Percentiles rank a stretch among this genome's conserved stretches.
These are phyloP conservation scores for Trichothecium roseum DNA, from an alignment of 2,329 filamentous ascomycete species.

Conservation along the genomic window DNA sequence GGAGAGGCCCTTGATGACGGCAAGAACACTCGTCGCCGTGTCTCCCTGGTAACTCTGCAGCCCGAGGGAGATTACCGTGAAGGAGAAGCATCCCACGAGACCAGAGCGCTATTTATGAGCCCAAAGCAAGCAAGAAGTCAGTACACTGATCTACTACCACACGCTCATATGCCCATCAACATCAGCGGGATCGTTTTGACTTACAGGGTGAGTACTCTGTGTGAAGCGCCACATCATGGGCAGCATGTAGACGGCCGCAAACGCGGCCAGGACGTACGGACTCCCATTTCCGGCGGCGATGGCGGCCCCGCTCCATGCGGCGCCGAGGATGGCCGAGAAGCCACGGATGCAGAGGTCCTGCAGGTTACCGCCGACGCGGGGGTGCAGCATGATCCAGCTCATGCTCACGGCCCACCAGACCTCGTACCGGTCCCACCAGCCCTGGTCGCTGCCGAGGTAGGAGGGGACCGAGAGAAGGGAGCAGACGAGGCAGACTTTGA, in stretches of 20 bases:
- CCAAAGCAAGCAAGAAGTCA: not conserved
- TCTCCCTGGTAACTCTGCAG: constrained; percentile 19
- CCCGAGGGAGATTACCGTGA: constrained; percentile 41
- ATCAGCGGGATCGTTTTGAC: constrained; percentile 5
- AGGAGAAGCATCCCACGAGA: constrained; percentile 46
- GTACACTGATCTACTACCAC: too few species aligned
- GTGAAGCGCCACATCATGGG: constrained; percentile 49
- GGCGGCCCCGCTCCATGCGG: constrained; percentile 42
- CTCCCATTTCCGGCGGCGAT: constrained; percentile 40
- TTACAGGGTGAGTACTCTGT: constrained; percentile 41
- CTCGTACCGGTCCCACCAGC: constrained; percentile 46
- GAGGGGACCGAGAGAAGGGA: constrained; percentile 42
- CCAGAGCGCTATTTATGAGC: constrained; percentile 35
- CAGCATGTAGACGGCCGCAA: constrained; percentile 46
- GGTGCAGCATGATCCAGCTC: constrained; percentile 42
- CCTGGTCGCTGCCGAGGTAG: constrained; percentile 31
- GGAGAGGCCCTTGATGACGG: constrained; percentile 35
- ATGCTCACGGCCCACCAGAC: constrained; percentile 49
- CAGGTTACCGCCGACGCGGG: constrained; percentile 44
- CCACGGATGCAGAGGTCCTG: constrained; percentile 45
- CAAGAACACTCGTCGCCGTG: constrained; percentile 26
- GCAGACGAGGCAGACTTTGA: constrained; percentile 43
- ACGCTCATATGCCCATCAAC: too few species aligned
- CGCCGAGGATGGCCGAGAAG: constrained; percentile 37
- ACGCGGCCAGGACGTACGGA: constrained; percentile 43